A percentile compares a stretch with the other conserved stretches of the same genome.
These are phyloP conservation scores for Keithomyces neogunnii DNA, from an alignment of 2,329 filamentous ascomycete species.

Conservation along the genomic window DNA sequence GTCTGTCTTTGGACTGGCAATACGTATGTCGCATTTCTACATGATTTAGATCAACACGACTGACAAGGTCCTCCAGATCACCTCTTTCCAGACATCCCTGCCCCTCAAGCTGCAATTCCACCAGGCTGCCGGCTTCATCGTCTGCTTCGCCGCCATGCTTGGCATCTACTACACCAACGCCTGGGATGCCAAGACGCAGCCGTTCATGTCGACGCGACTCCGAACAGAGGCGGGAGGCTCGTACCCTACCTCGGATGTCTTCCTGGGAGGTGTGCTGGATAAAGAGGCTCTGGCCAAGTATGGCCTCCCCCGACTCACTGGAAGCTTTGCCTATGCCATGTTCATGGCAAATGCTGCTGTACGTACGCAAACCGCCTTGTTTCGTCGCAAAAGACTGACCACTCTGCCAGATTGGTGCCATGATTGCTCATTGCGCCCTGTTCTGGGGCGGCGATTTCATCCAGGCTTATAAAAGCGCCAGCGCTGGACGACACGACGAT, in stretches of 20 bases:
- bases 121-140: conserved; percentile 25
- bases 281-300: conserved; percentile 29
- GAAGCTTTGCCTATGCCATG: conserved; percentile 42
- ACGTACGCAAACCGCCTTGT: conserved; percentile 15
- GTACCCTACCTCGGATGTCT: conserved; percentile 33
- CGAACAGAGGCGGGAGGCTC: conserved; percentile 27
- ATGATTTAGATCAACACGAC: too few relatives aligned
- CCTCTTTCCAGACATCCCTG: conserved; percentile 14
- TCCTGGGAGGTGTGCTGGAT: conserved; percentile 32
- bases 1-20: conserved; percentile 34
- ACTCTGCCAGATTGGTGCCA: conserved; percentile 40
- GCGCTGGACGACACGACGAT: conserved; percentile 33
- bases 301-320: conserved; percentile 39
- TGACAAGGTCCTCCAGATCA: background rate
- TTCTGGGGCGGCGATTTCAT: conserved; percentile 49
- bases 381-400: background rate
- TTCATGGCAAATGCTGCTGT: conserved; percentile 50
- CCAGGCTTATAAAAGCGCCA: conserved; percentile 27
- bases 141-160: conserved; percentile 26
- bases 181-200: conserved; percentile 25
- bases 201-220: conserved; percentile 26
- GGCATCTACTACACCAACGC: conserved; percentile 32
- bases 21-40: conserved; percentile 18
- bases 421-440: conserved; percentile 41
- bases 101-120: conserved; percentile 30